Evolutionary conservation across 2,329 filamentous ascomycete species (phyloP).

Genomic region (Biscogniauxia mediterranea): DNA sequence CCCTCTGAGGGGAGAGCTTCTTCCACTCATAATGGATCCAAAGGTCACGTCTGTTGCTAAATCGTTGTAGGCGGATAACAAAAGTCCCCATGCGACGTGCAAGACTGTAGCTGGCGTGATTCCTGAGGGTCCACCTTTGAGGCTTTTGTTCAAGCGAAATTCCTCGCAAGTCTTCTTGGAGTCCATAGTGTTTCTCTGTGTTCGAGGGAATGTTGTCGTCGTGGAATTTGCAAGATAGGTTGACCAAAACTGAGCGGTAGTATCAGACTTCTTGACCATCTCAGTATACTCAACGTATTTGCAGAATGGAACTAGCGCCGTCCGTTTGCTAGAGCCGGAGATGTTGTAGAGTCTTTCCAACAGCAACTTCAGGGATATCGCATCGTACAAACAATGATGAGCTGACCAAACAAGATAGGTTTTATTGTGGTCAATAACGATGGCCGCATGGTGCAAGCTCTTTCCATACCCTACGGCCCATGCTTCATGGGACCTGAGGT

Average conservation of each 20-base stretch:
- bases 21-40: not conserved
- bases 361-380: not conserved
- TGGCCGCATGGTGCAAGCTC: not conserved
- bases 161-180: not conserved
- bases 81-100: not conserved
- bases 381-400: not conserved
- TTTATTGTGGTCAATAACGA: not conserved
- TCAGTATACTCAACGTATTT: not conserved
- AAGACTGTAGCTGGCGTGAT: not conserved
- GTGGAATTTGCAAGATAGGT: not conserved
- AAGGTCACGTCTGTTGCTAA: not conserved
- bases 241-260: not conserved
- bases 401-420: not conserved
- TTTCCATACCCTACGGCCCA: not conserved
- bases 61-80: not conserved
- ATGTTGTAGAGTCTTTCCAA: not conserved
- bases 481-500: not conserved
- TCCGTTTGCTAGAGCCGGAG: not conserved
- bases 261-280: not conserved
- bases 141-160: not conserved
- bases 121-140: not conserved
- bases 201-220: not conserved
- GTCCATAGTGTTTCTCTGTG: not conserved
- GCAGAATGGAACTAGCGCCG: not conserved
- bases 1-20: not conserved